Evolutionary conservation across 306 rosid species (phyloP), one percentile per base, ranked within the genome.

Genomic region (Cucurbita moschata): DNA sequence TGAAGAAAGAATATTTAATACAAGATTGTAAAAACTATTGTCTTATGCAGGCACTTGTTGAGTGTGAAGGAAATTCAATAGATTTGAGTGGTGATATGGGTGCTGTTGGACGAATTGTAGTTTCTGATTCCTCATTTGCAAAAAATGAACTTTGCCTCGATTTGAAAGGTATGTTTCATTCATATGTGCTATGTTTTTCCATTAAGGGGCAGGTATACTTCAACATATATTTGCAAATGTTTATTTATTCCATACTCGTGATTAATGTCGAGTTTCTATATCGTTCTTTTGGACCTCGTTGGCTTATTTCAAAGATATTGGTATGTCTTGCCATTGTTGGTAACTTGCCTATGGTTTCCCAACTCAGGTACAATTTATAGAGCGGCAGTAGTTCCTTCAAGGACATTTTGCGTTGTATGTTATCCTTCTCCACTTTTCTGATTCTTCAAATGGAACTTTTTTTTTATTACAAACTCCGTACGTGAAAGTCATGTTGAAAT

Each of bases 21-120:
- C 9, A 30, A 53, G 53, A 66, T 60, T 87, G 12, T 75, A 58
- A 71, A 39, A 74, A 23, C 77, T 77, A 72, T 63, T 47, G 56
- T 21, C 71, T 81, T 50, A 14, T 50, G 80, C 86, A 90, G 98
- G 96, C 90, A 14, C 97, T 94, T 63, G 78, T 94, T 79, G 98
- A 94, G 80, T 89, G 97, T 83, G 96, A 90, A 89, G 96, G 93
- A 80, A 93, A 86, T 77, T 89, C 98, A 47, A 90, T 94, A 77
- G 96, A 94, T 80, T 83, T 89, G 83, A 87, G 92, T 69, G 97
- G 98, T 9, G 98, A 94, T 80, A 71, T 94, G 81, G 98, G 98
- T 9, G 90, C 92, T 72, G 95, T 89, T 54, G 98, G 98, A 57
- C 89, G 96, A 64, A 56, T 94, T 67, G 74, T 93, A 7, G 71